Percentiles rank a stretch among this genome's conserved stretches.
Evolutionary conservation across 208 protist species (phyloP).

Genomic region (Zelonia costaricensis): DNA sequence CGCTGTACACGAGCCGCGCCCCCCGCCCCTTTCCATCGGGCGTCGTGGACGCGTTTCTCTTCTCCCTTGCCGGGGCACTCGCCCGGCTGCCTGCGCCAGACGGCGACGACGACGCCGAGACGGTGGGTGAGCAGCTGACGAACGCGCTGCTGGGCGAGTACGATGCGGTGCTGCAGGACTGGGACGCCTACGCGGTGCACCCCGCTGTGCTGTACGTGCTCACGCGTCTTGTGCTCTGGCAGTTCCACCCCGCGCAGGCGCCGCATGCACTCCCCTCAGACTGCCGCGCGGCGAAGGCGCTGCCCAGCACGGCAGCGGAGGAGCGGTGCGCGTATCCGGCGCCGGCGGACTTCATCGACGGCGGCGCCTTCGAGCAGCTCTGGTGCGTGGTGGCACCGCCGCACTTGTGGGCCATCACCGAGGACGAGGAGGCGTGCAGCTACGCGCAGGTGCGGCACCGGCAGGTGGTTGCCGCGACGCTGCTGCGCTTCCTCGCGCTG

Average conservation of each 20-base stretch:
- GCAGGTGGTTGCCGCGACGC: conserved; percentile 66
- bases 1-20: conserved; percentile 54
- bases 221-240: conserved; percentile 71
- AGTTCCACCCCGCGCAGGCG: conserved; percentile 54
- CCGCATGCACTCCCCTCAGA: neutral
- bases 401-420: conserved; percentile 83
- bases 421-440: conserved; percentile 74
- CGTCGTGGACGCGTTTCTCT: conserved; percentile 78
- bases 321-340: conserved; percentile 22
- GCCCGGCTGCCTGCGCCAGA: conserved; percentile 11
- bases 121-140: conserved; percentile 48
- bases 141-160: conserved; percentile 69
- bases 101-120: conserved; percentile 17
- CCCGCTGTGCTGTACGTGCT: conserved; percentile 78
- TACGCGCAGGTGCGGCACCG: conserved; percentile 81
- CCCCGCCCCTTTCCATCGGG: conserved; percentile 38
- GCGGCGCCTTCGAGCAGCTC: conserved; percentile 74
- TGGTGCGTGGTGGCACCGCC: conserved; percentile 76
- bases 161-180: conserved; percentile 65
- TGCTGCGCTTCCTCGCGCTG: conserved; percentile 68
- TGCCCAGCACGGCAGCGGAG: neutral
- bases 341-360: conserved; percentile 52
- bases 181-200: conserved; percentile 84
- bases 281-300: neutral
- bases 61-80: conserved; percentile 56